phyloP scores from a whole-genome alignment of 148 eudicot genomes.

The Chenopodium suecicum region DNA sequence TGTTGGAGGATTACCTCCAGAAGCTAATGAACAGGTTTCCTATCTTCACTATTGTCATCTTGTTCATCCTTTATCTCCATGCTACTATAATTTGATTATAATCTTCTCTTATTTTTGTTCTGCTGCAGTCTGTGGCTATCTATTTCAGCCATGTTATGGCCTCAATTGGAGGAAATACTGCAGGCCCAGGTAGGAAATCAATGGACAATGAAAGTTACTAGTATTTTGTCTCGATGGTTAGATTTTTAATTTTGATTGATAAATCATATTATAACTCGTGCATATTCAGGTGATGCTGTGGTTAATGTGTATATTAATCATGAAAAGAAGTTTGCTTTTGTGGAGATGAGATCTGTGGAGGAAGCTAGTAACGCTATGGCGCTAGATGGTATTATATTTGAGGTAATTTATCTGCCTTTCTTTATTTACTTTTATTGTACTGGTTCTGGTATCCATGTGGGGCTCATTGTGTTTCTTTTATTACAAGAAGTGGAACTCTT shows the following conservation, averaged over 20 bases:
- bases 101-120: neutral
- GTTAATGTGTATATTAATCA: slow-evolving; percentile 91
- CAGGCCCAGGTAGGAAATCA: slow-evolving; percentile 76
- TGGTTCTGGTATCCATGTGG: neutral
- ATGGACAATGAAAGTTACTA: no score
- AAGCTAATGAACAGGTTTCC: slow-evolving; percentile 94
- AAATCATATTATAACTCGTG: neutral
- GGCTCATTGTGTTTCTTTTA: no score
- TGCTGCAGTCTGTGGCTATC: slow-evolving; percentile 81
- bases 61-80: neutral
- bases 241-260: neutral
- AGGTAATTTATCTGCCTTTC: slow-evolving; percentile 35
- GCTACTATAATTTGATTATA: neutral
- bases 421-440: neutral
- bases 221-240: no score
- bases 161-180: slow-evolving; percentile 89
- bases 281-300: slow-evolving; percentile 77
- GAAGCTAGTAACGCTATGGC: slow-evolving; percentile 92
- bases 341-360: slow-evolving; percentile 88
- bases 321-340: slow-evolving; percentile 91
- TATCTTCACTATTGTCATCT: neutral
- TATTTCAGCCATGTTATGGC: slow-evolving; percentile 95
- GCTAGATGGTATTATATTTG: slow-evolving; percentile 67
- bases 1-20: slow-evolving; percentile 95
- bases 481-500: no score